A percentile compares a stretch with the other conserved stretches of the same genome.
phyloP scores from a whole-genome alignment of 2,329 filamentous ascomycete species.

The Neopestalotiopsis sp. region DNA sequence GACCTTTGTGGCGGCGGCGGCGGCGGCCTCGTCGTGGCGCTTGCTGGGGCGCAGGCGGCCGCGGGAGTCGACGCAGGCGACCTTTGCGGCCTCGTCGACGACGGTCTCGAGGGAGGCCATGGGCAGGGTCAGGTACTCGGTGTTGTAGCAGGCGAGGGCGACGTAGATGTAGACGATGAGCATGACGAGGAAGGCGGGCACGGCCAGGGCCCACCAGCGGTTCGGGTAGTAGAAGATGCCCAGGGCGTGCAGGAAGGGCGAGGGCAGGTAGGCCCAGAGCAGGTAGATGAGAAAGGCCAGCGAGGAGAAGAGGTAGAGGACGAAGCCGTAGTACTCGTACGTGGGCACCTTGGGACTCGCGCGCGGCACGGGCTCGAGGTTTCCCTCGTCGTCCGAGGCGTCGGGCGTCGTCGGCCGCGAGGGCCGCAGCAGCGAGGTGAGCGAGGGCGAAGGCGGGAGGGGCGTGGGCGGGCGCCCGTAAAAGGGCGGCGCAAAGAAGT shows the following conservation, averaged over 20 bases:
- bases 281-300: conserved; percentile 77
- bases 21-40: conserved; percentile 35
- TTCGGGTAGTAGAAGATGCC: conserved; percentile 98
- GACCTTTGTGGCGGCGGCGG: conserved; percentile 39
- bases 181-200: conserved; percentile 90
- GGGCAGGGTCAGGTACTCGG: conserved; percentile 83
- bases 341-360: conserved; percentile 95
- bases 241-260: conserved; percentile 87
- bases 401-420: conserved; percentile 94
- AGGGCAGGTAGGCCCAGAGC: conserved; percentile 89
- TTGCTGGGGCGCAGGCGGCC: conserved; percentile 54
- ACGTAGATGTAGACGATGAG: conserved; percentile 91
- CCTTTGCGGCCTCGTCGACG: conserved; percentile 86
- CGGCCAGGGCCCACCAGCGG: conserved; percentile 94
- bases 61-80: conserved; percentile 80
- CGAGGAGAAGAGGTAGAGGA: conserved; percentile 88
- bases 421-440: conserved; percentile 89
- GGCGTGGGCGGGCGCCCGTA: conserved; percentile 97
- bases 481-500: conserved; percentile 80
- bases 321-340: conserved; percentile 99
- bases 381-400: conserved; percentile 81
- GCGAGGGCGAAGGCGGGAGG: conserved; percentile 86
- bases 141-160: conserved; percentile 89
- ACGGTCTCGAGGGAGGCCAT: conserved; percentile 84
- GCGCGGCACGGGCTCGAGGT: conserved; percentile 74